Evolutionary conservation across 306 rosid species (phyloP), one percentile per base, ranked within the genome.

Genomic region (Castanospermum australe): DNA sequence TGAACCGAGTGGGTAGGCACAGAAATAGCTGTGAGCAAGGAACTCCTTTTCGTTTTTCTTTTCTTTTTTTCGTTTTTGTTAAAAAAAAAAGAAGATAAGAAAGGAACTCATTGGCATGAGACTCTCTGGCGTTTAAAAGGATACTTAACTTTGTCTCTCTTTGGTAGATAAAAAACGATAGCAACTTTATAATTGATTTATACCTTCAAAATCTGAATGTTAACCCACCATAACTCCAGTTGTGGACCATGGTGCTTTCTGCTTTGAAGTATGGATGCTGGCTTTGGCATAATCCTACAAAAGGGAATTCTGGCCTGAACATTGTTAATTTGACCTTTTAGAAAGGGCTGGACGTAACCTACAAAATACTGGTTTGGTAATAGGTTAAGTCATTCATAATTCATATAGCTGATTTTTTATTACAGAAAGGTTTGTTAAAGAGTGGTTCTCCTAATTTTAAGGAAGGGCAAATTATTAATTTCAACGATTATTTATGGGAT

Each of bases 1-100:
- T 56, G 70, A 73, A 69, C 48, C 76, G 56, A 38, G 18, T 66
- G 71, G 77, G 67, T 73, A 32, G 75, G 66, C 66, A 20, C 80
- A 57, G 48, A 44, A 42, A 44, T 75, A 79, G 65, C 84, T 39
- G 80, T 77, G 32, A 67, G 69, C 33, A 33, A 50, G 32, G 24
- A 62, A 44, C 50, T 55, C 38, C 5, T 28, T 39, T 38, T 13
- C 6, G 1, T 20, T 55, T 64, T 14, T 5, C 30, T 2, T 52
- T 55, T 64, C 9, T 5, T 30, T 2, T 52, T 54, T 67, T 17
- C 5, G 12, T 39, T 67, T 20, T 15, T 2, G 30, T 10, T 39
- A 50, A 5, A 64, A n/a, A n/a, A n/a, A n/a, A n/a, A n/a, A n/a
- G n/a, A n/a, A 76, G 65, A 50, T 15, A 17, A 50, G 5, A 50